A percentile compares a stretch with the other conserved stretches of the same genome.
phyloP scores from a whole-genome alignment of 768 basidiomycete species.

The Termitomyces sp. region DNA sequence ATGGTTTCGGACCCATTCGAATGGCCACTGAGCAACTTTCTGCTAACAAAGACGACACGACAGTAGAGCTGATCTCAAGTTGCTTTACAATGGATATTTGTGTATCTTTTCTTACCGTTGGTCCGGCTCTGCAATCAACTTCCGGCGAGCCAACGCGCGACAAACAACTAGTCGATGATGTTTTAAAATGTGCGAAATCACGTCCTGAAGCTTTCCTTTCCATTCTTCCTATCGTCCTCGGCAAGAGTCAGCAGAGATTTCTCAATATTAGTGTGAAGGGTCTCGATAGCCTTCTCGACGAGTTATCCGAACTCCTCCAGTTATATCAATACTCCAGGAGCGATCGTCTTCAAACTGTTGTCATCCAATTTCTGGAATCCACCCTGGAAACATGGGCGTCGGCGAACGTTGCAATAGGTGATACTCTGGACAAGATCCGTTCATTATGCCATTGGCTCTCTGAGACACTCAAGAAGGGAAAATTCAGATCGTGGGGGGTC shows the following conservation, averaged over 20 bases:
- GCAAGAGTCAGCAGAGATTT: constrained; percentile 51
- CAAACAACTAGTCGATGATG: constrained; percentile 53
- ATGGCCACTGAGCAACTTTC: constrained; percentile 32
- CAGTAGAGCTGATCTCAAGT: constrained; percentile 26
- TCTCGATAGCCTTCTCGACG: constrained; percentile 52
- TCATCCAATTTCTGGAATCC: constrained; percentile 61
- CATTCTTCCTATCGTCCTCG: constrained; percentile 55
- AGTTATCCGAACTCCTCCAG: constrained; percentile 50
- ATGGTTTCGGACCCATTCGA: constrained; percentile 57
- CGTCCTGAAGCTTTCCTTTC: constrained; percentile 54
- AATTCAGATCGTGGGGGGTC: constrained; percentile 61
- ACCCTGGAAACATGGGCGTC: constrained; percentile 61
- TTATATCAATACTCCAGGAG: constrained; percentile 56
- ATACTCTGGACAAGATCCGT: constrained; percentile 44
- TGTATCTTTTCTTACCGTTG: constrained; percentile 57
- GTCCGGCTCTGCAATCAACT: constrained; percentile 61
- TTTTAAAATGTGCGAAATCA: constrained; percentile 42
- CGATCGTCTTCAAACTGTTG: constrained; percentile 50
- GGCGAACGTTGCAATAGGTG: constrained; percentile 26
- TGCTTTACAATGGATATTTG: constrained; percentile 49
- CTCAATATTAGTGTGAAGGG: constrained; percentile 52
- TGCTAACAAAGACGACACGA: constrained; percentile 26
- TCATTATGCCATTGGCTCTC: constrained; percentile 57
- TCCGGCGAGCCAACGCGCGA: constrained; percentile 62
- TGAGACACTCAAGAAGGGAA: constrained; percentile 35